Percentiles rank a stretch among this genome's conserved stretches.
Evolutionary conservation across 495 filamentous ascomycete genomes (phyloP).

Genomic region (Ramalina intermedia): DNA sequence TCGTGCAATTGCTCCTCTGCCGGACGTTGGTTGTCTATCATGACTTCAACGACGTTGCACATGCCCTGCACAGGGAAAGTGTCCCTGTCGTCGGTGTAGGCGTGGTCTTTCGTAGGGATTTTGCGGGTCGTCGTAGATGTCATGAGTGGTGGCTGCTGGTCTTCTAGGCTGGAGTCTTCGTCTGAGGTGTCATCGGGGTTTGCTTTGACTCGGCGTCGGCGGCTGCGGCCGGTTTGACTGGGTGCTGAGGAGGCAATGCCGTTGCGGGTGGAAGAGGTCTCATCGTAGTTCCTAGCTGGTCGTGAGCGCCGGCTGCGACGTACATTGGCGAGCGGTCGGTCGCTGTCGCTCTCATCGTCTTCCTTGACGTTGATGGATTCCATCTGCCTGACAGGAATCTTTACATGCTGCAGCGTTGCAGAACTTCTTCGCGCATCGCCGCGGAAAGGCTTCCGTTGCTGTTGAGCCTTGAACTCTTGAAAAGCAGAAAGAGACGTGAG

Average conservation of each 20-base stretch:
- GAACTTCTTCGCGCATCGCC: not conserved
- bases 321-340: constrained; percentile 1
- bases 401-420: not conserved
- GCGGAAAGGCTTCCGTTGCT: not conserved
- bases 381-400: not conserved
- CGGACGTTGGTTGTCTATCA: constrained; percentile 71
- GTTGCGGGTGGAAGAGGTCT: not conserved
- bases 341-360: constrained; percentile 4
- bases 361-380: not conserved
- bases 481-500: constrained; percentile 15
- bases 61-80: constrained; percentile 48
- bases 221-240: not conserved
- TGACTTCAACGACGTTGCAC: constrained; percentile 65
- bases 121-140: not conserved
- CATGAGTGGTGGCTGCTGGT: not conserved
- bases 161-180: constrained; percentile 15
- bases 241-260: not conserved
- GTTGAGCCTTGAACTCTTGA: constrained; percentile 19
- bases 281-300: not conserved
- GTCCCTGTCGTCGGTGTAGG: constrained; percentile 5
- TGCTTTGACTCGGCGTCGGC: not conserved
- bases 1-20: constrained; percentile 59
- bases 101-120: not conserved
- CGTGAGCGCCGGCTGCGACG: constrained; percentile 9
- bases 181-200: constrained; percentile 9